These are phyloP conservation scores for Cnidoscolus chayamansa DNA, from an alignment of 441 rosid species.

Conservation along the genomic window DNA sequence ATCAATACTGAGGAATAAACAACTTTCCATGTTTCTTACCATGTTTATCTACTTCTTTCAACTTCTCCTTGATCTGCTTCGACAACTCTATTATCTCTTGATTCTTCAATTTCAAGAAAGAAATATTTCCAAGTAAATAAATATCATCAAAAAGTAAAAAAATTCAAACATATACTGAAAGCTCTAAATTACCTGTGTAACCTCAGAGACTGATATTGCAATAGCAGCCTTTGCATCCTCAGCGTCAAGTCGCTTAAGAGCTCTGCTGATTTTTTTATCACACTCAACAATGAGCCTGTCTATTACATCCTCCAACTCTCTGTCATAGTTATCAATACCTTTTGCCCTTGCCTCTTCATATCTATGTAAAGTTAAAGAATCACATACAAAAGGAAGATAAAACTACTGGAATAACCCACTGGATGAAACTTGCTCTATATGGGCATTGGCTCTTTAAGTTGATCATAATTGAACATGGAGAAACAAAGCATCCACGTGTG, in stretches of 20 bases:
- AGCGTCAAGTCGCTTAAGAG: slow-evolving; percentile 95
- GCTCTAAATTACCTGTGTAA: slow-evolving; percentile 68
- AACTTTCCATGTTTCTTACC: slow-evolving; percentile 38
- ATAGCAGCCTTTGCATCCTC: slow-evolving; percentile 99
- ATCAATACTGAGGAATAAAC: too few species aligned
- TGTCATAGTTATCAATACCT: slow-evolving; percentile 76
- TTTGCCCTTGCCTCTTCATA: slow-evolving; percentile 83
- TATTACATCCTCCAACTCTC: slow-evolving; percentile 93
- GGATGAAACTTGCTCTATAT: not conserved
- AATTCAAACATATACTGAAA: not conserved
- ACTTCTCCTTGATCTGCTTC: slow-evolving; percentile 85
- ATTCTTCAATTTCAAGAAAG: slow-evolving; percentile 44
- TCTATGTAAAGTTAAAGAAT: slow-evolving; percentile 49
- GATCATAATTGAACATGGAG: not conserved
- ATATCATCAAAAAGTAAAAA: slow-evolving; percentile 1
- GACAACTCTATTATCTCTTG: slow-evolving; percentile 78
- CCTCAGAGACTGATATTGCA: slow-evolving; percentile 94
- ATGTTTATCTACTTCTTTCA: slow-evolving; percentile 84
- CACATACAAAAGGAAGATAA: not conserved
- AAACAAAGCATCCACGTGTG: not conserved
- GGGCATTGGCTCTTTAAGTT: not conserved
- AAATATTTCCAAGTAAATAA: slow-evolving; percentile 4
- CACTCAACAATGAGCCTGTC: slow-evolving; percentile 96
- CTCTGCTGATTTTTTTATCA: slow-evolving; percentile 92
- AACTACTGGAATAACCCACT: not conserved